Evolutionary conservation across 805 yeast species (phyloP), one percentile per base, ranked within the genome.

Genomic region (Yamadazyma takamatsuzukensis): DNA sequence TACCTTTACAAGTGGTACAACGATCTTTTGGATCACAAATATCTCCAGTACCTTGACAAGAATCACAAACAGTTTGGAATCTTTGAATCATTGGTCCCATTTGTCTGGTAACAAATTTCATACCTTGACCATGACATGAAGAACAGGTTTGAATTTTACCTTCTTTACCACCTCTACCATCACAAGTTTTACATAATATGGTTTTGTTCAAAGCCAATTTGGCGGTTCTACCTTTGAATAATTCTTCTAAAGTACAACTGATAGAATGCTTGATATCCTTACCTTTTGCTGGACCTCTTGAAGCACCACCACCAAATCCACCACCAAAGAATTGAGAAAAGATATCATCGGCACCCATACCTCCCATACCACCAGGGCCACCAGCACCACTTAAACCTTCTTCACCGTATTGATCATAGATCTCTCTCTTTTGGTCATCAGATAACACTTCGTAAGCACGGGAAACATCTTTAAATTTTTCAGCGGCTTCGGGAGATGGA

Each of bases 71-170:
- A 28, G 94, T 79, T 70, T 93, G 97, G 78, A 85, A 85, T 74
- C 96, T 84, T 72, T 93, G 99, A 54, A 93, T 84, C 89, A 93
- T 87, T 47, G 96, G 96, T 50, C 99, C 99, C 96, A 93, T 89
- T 68, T 93, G 97, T 71, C 95, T 84, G 33, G 96, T 86, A 47
- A 88, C 83, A 46, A 90, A 82, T 64, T 78, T 85, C 61, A 82
- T 66, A 76, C 99, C 99, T 51, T 76, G 74, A 64, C 99, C 99
- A 55, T 77, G 75, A 80, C 99, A 93, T 24, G 78, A 59, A 32
- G 78, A 45, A 79, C 99, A 93, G 51, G 78, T 78, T 70, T 83
- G 83, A 45, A 89, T 95, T 37, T 85, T 72, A 44, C 93, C 95
- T 48, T 80, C 84, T 54, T 86, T 86, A 67, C 98, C 99, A 63